Base-by-base conservation (phyloP, 2,329 filamentous ascomycete species). In the Cordyceps cateniannulata region DNA sequence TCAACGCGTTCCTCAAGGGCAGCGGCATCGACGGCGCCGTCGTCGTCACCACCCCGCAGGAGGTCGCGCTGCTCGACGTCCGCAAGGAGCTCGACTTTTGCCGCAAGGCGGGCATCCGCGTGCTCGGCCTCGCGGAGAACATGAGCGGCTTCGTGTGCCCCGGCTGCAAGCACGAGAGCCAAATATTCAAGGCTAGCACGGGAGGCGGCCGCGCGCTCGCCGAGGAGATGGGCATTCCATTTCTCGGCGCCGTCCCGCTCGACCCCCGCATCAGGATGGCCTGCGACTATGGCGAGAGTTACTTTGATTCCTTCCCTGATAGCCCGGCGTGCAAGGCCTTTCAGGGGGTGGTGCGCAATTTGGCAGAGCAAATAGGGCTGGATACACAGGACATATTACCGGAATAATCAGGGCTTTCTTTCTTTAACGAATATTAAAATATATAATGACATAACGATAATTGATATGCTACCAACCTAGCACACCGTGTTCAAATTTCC, bases 41-140 rank as follows among this genome's bases (percentile, higher is more conserved):
- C 8, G 80, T 99, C 60, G 88, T 99, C 32, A 96, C 93, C 0
- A 99, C 95, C 6, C 95, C 95, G 1, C 95, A 99, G 73, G 96
- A 99, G 75, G 91, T 98, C 20, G 85, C 89, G 2, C 79, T 99
- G 59, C 80, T 99, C 49, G 95, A 99, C 71, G 95, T 99, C 14
- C 81, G 95, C 66, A 98, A 97, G 76, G 95, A 99, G 75, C 93
- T 99, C 62, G 93, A 99, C 70, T 99, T 99, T 71, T 99, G 96
- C 75, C 82, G 87, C 62, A 99, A 99, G 76, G 95, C 95, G 0
- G 91, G 90, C 4, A 98, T 99, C 66, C 83, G 81, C 52, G 85
- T 99, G 7, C 74, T 99, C 3, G 95, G 95, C 0, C 79, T 99
- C 45, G 95, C 96, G 18, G 95, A 99, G 79, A 99, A 99, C 71